Conservation (phyloP, 225 moss, liverwort and hornwort species). For the Physcomitrellopsis africana region DNA sequence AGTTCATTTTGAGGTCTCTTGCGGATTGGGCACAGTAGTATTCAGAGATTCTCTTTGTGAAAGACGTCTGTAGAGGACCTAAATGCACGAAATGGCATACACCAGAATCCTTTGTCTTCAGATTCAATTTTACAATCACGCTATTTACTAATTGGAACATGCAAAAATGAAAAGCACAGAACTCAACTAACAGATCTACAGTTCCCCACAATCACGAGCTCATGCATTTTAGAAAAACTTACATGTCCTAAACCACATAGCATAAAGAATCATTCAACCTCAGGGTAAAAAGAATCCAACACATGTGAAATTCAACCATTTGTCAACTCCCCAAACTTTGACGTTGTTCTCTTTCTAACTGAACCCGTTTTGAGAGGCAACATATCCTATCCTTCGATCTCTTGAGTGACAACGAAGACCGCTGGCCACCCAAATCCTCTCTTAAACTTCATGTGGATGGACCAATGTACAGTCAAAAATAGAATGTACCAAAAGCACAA, state of each 20-base stretch:
- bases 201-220: background rate
- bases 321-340: background rate
- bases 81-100: no score
- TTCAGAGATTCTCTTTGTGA: no score
- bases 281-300: background rate
- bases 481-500: conserved; percentile 27
- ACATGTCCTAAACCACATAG: background rate
- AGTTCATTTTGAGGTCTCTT: no score
- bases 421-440: conserved; percentile 37
- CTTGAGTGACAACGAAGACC: conserved; percentile 25
- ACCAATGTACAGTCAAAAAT: conserved; percentile 49
- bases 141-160: no score
- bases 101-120: no score
- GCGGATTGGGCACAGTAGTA: no score
- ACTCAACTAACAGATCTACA: background rate
- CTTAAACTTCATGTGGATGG: conserved; percentile 34
- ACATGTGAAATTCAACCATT: background rate
- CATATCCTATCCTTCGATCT: conserved; percentile 1
- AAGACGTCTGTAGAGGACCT: no score
- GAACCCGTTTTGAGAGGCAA: conserved; percentile 10
- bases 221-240: background rate
- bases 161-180: background rate
- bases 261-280: background rate
- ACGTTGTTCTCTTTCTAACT: background rate
- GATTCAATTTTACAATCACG: no score